A percentile compares a stretch with the other conserved stretches of the same genome.
phyloP scores from a whole-genome alignment of 2,329 filamentous ascomycete species.

The Capronia americana region DNA sequence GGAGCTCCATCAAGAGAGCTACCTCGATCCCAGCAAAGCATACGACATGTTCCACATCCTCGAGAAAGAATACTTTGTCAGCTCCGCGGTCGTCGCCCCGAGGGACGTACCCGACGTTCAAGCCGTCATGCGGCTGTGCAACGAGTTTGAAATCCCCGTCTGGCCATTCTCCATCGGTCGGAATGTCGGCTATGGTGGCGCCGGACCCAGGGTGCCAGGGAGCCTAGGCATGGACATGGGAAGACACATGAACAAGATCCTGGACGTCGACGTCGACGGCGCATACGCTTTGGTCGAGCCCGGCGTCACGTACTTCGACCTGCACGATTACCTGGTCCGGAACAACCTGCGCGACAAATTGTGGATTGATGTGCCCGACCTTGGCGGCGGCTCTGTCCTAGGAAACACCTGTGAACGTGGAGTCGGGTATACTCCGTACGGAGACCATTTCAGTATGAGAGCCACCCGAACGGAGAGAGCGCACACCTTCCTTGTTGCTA shows the following conservation, averaged over 20 bases:
- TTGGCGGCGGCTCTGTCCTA: constrained; percentile 60
- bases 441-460: constrained; percentile 52
- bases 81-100: constrained; percentile 49
- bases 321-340: constrained; percentile 52
- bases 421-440: constrained; percentile 46
- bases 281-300: constrained; percentile 47
- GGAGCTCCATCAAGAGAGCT: constrained; percentile 40
- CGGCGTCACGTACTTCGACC: constrained; percentile 56
- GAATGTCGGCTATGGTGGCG: constrained; percentile 59
- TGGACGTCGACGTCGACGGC: constrained; percentile 45
- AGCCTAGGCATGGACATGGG: constrained; percentile 56
- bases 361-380: constrained; percentile 58
- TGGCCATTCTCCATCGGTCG: constrained; percentile 49
- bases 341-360: constrained; percentile 48
- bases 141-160: constrained; percentile 45
- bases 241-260: constrained; percentile 46
- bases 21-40: constrained; percentile 46
- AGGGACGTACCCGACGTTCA: constrained; percentile 45
- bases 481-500: constrained; percentile 46
- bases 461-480: constrained; percentile 43
- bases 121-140: constrained; percentile 43
- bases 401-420: constrained; percentile 59
- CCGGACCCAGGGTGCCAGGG: constrained; percentile 54
- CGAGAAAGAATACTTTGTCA: constrained; percentile 53
- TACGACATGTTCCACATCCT: constrained; percentile 51